Conservation (phyloP, 2,329 filamentous ascomycete species). For the Beauveria bassiana region DNA sequence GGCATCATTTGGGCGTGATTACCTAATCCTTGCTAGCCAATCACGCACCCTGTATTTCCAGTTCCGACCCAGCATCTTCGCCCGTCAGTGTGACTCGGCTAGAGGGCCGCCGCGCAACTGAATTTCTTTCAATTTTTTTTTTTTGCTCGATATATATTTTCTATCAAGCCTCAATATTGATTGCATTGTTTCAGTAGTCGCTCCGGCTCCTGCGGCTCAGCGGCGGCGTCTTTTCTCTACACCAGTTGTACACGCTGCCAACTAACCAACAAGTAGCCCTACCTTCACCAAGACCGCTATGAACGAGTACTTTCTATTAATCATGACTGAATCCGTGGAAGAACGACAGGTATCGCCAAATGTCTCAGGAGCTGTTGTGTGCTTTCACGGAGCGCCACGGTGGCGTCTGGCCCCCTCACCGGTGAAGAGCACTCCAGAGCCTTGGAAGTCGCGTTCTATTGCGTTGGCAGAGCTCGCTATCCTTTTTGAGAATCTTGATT, state of each 20-base stretch:
- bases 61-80: neutral
- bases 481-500: neutral
- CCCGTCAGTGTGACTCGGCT: neutral
- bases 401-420: neutral
- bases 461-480: neutral
- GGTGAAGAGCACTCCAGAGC: neutral
- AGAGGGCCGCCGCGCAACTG: neutral
- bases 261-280: too few species aligned
- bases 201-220: too few species aligned
- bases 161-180: neutral
- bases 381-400: neutral
- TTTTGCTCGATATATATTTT: neutral
- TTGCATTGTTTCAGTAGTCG: neutral
- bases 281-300: neutral
- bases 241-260: too few species aligned
- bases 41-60: neutral
- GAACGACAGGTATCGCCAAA: neutral
- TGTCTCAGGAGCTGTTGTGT: neutral
- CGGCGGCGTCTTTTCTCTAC: too few species aligned
- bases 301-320: too few species aligned
- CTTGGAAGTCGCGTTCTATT: neutral
- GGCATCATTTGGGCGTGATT: neutral
- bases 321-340: neutral
- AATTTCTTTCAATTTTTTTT: neutral
- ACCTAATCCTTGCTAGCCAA: constrained; percentile 1